These are phyloP conservation scores for Trypanosoma boissoni DNA, from an alignment of 208 protist species.

Conservation along the genomic window DNA sequence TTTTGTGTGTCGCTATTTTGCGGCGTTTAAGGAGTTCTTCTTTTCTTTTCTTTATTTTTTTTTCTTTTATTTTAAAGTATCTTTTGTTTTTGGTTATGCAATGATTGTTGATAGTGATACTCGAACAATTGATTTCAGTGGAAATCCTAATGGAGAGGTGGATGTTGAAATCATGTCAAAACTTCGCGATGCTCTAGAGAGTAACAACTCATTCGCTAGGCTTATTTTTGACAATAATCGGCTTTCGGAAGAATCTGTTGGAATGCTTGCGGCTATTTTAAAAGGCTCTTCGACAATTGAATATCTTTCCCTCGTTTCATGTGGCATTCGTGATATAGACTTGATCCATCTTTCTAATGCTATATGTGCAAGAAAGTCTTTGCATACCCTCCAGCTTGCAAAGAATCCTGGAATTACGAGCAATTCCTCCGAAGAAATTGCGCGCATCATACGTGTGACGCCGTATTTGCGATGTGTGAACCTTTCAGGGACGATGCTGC, in stretches of 20 bases:
- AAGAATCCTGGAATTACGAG: slow-evolving; percentile 66
- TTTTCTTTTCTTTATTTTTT: slow-evolving; percentile 13
- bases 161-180: slow-evolving; percentile 40
- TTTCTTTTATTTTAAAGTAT: neutral
- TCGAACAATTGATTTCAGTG: slow-evolving; percentile 59
- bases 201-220: slow-evolving; percentile 53
- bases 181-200: slow-evolving; percentile 40
- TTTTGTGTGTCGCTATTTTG: neutral
- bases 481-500: slow-evolving; percentile 44
- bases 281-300: slow-evolving; percentile 51
- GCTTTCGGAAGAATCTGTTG: slow-evolving; percentile 50
- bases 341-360: slow-evolving; percentile 55
- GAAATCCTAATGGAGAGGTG: slow-evolving; percentile 47
- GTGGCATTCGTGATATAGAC: slow-evolving; percentile 59
- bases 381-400: slow-evolving; percentile 55
- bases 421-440: slow-evolving; percentile 33
- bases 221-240: slow-evolving; percentile 61
- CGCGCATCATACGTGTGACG: slow-evolving; percentile 34
- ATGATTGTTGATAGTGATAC: slow-evolving; percentile 25
- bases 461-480: slow-evolving; percentile 35
- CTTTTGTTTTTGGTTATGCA: neutral
- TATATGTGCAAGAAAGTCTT: slow-evolving; percentile 25
- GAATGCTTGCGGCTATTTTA: slow-evolving; percentile 55
- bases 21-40: neutral
- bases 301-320: slow-evolving; percentile 46